Percentiles rank a stretch among this genome's conserved stretches.
These are phyloP conservation scores for Haberlea rhodopensis DNA, from an alignment of 257 asterid genomes.

Conservation along the genomic window DNA sequence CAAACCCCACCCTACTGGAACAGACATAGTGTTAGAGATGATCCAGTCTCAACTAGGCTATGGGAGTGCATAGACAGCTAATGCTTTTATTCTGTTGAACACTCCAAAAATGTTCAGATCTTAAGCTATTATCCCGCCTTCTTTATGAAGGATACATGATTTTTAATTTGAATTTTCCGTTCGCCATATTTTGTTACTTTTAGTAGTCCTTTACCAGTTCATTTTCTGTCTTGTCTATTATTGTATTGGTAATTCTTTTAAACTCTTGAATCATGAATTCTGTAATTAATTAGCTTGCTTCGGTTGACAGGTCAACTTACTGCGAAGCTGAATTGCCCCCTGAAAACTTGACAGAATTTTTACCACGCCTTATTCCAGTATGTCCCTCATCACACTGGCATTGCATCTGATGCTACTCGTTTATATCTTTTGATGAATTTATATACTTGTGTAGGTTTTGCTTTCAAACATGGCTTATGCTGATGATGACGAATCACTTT, in stretches of 20 bases:
- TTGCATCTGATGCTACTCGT: slow-evolving; percentile 7
- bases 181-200: background rate
- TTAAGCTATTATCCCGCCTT: background rate
- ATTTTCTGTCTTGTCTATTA: slow-evolving; percentile 1
- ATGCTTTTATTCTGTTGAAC: background rate
- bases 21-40: slow-evolving; percentile 4
- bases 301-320: slow-evolving; percentile 80
- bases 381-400: slow-evolving; percentile 21
- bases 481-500: slow-evolving; percentile 90
- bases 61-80: slow-evolving; percentile 5
- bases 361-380: slow-evolving; percentile 94
- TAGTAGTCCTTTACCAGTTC: background rate
- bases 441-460: slow-evolving; percentile 50
- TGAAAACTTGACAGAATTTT: slow-evolving; percentile 80
- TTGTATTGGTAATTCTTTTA: slow-evolving; percentile 1
- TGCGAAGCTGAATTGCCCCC: slow-evolving; percentile 94
- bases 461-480: slow-evolving; percentile 93
- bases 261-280: slow-evolving; percentile 2
- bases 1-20: background rate
- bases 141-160: background rate
- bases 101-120: background rate
- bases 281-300: slow-evolving; percentile 22
- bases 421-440: slow-evolving; percentile 13
- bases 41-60: background rate
- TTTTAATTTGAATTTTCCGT: background rate